phyloP scores from a whole-genome alignment of 31 red algal genomes.

The Porphyra umbilicalis region DNA sequence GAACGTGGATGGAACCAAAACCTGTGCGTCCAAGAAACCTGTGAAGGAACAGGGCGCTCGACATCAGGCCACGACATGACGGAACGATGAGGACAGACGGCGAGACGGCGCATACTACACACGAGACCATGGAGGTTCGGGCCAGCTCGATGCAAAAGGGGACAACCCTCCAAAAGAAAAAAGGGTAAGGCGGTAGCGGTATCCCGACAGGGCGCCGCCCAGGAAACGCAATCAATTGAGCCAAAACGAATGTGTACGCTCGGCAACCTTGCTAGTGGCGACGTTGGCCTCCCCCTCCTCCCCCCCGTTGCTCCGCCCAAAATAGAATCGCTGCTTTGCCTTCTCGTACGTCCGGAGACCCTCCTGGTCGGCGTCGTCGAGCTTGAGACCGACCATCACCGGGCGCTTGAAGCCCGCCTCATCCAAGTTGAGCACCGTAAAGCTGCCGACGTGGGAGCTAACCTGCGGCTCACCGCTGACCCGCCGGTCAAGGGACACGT shows the following conservation, averaged over 20 bases:
- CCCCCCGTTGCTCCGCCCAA: background rate
- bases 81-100: no score
- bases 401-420: conserved; percentile 5
- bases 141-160: no score
- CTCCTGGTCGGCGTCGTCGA: conserved; percentile 5
- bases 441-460: background rate
- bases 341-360: conserved; percentile 1
- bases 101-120: no score
- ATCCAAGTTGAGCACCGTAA: conserved; percentile 8
- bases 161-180: no score
- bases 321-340: conserved; percentile 3
- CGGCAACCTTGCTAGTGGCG: background rate
- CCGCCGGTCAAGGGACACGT: background rate
- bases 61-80: no score
- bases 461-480: background rate
- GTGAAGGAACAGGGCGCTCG: no score
- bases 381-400: conserved; percentile 3
- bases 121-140: no score
- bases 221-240: background rate
- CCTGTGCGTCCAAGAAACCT: no score
- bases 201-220: no score
- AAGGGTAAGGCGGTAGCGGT: no score
- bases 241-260: background rate
- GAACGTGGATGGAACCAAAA: no score
- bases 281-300: background rate